These are phyloP conservation scores for Tetrahymena thermophila DNA, from an alignment of 73 alveolate genomes.

Conservation along the genomic window DNA sequence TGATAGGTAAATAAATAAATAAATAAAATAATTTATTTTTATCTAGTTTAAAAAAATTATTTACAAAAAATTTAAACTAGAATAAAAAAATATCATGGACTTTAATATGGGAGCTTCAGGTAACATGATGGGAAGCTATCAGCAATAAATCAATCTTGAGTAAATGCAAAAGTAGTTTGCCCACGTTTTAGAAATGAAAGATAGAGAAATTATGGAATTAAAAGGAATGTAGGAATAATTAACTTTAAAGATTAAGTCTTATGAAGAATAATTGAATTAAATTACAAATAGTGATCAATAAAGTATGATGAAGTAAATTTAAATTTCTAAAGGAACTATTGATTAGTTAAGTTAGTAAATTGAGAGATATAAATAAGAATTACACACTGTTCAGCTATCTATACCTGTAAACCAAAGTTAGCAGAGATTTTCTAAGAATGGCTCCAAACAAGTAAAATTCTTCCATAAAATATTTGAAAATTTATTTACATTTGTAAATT, in stretches of 20 bases:
- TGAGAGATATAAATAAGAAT: neutral
- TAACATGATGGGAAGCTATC: neutral
- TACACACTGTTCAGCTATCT: neutral
- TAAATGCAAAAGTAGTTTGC: neutral
- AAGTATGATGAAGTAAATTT: neutral
- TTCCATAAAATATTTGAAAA: too few species aligned
- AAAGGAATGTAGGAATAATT: neutral
- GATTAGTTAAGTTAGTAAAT: neutral
- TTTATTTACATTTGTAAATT: too few species aligned
- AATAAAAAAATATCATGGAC: neutral
- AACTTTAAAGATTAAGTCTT: neutral
- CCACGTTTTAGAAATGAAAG: neutral
- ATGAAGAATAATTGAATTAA: neutral
- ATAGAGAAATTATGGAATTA: neutral
- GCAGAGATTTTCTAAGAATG: neutral
- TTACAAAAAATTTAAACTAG: neutral
- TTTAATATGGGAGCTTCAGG: neutral
- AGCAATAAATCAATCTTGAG: neutral
- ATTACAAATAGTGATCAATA: neutral
- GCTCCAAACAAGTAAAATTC: neutral
- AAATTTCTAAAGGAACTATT: neutral
- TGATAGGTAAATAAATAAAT: neutral
- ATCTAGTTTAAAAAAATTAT: too few species aligned
- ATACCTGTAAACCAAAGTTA: neutral
- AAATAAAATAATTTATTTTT: too few species aligned